Evolutionary conservation across 139 green algal species (phyloP), one percentile per base, ranked within the genome.

Genomic region (Coccomyxa sp.): DNA sequence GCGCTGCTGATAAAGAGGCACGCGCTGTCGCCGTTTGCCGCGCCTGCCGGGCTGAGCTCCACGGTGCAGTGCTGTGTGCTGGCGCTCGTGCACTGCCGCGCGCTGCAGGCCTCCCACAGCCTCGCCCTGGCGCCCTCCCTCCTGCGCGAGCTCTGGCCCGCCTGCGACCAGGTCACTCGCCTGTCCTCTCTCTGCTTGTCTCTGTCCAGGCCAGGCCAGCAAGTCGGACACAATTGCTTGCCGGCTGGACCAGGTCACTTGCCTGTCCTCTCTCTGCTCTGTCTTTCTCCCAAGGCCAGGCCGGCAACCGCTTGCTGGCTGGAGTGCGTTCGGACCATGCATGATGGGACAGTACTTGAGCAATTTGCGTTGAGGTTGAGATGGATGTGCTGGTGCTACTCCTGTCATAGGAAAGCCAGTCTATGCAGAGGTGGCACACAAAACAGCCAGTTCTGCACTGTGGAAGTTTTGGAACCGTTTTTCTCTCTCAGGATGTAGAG

Each of bases 101-200:
- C 80, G 21, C 58, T 87, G 66, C 59, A 87, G 76, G 68, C 45
- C 45, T 82, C 45, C 18, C 84, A 87, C 67, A 63, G 80, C 80
- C 51, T 87, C 25, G 66, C 60, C 45, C 81, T 87, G 15, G 79
- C 75, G 9, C 76, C 84, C 9, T 77, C 74, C 4, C 80, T 87
- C 0, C 81, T 82, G 77, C 67, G 84, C 1, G 80, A 87, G 21
- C 80, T 87, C 13, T 87, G 84, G 84, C 84, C 84, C 10, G 67
- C 81, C 18, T 86, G 83, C 51, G 79, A 86, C 23, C 83, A 86
- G 83, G 83, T 51, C 3, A 3, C 38, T 51, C 7, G 38, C 38
- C 7, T 7, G 38, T 71, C 74, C 60, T 30, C 23, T 51, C 38
- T 51, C 3, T 51, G 38, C 38, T 51, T 51, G 38, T 11, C 38